Conservation (phyloP, 2,329 filamentous ascomycete genomes). For the Verticillium isaacii region DNA sequence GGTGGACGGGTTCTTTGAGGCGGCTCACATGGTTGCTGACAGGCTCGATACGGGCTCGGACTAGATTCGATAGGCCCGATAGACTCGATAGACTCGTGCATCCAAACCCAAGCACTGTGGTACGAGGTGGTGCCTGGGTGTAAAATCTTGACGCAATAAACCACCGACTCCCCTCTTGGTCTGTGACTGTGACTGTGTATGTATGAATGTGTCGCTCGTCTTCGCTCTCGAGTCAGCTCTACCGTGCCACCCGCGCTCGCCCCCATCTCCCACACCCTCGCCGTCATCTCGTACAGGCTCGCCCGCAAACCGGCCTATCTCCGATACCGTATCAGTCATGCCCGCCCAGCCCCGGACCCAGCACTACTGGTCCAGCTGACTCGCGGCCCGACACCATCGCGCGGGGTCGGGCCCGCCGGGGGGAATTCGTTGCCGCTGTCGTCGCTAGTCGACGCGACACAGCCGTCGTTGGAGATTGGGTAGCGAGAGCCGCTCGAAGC, state of each 20-base stretch:
- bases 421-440: not conserved
- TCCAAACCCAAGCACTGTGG: too few relatives aligned
- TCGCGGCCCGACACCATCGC: not conserved
- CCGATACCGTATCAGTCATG: constrained; percentile 13
- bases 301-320: constrained; percentile 9
- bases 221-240: not conserved
- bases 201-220: not conserved
- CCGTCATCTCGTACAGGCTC: not conserved
- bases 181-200: too few relatives aligned
- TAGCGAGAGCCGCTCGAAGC: not conserved
- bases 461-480: not conserved
- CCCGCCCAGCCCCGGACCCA: not conserved
- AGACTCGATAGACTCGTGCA: too few relatives aligned
- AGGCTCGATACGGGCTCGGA: too few relatives aligned
- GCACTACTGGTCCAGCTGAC: not conserved
- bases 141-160: too few relatives aligned
- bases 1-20: too few relatives aligned
- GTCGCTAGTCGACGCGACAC: not conserved
- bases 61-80: too few relatives aligned
- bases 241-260: too few relatives aligned
- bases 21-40: too few relatives aligned
- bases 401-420: not conserved
- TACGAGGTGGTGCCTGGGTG: too few relatives aligned
- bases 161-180: too few relatives aligned
- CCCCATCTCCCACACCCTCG: not conserved